phyloP scores from a whole-genome alignment of 768 basidiomycete species.

The Russula virescens region DNA sequence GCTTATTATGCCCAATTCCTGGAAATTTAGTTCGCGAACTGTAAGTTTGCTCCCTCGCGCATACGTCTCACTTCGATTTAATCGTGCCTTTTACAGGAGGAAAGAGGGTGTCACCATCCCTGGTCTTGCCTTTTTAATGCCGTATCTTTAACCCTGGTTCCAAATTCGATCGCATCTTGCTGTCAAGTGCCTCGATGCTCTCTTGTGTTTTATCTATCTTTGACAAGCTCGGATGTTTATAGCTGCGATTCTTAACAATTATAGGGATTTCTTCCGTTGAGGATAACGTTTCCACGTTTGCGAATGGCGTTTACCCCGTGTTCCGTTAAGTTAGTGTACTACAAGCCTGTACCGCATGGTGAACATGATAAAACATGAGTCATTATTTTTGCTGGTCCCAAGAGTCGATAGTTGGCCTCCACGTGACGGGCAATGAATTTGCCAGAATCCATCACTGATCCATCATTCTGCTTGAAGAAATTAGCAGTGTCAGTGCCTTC shows the following conservation, averaged over 20 bases:
- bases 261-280: background rate
- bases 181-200: background rate
- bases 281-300: background rate
- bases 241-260: background rate
- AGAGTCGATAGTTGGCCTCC: background rate
- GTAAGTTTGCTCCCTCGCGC: background rate
- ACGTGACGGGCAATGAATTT: background rate
- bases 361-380: background rate
- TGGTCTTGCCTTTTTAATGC: conserved; percentile 15
- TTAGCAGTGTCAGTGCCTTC: background rate
- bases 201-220: background rate
- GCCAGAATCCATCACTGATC: too few relatives aligned
- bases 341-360: background rate
- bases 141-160: conserved; percentile 11
- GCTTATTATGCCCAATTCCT: background rate
- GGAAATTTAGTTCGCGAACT: conserved; percentile 22
- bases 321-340: background rate
- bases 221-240: background rate
- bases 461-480: too few relatives aligned
- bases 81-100: conserved; percentile 8
- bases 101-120: conserved; percentile 21
- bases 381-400: background rate
- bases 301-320: background rate
- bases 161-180: background rate
- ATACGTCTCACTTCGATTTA: background rate